Evolutionary conservation across 1,139 yeast species (phyloP), one percentile per base, ranked within the genome.

Genomic region (Kurtzmaniella natalensis): DNA sequence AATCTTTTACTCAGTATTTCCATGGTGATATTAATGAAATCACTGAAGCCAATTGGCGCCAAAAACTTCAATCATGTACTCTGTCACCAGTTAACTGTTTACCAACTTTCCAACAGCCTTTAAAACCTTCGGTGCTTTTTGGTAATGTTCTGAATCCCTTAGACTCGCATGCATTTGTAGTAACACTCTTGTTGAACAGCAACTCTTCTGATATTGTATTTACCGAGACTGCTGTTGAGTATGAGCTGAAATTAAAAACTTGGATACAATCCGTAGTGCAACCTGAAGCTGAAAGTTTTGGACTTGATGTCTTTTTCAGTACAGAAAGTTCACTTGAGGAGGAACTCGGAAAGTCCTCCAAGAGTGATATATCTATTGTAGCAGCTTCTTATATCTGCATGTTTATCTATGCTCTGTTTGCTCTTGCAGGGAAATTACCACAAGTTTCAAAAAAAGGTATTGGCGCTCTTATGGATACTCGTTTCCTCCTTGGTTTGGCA

Each of bases 71-170:
- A 35, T 52, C 59, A 3, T 92, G 98, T 53, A 71, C 94, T 0
- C 64, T 70, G 11, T 76, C 88, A 2, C 97, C 97, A 0, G 96
- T 92, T 1, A 81, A 78, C 42, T 92, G 98, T 52, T 62, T 92
- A 28, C 97, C 98, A 0, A 61, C 81, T 0, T 92, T 89, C 58
- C 95, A 87, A 50, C 96, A 88, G 53, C 97, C 97, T 0, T 63
- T 92, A 42, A 81, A 81, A 42, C 76, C 79, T 26, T 76, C 81
- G 33, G 46, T 86, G 19, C 54, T 92, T 7, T 85, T 92, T 54
- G 65, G 61, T 18, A 55, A 58, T 10, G 66, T 66, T 24, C 41
- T 44, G 17, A 68, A 78, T 50, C 72, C 81, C 1, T 51, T 81
- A 11, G 55, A 73, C 0, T 70, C 95, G 0, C 64, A 69, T 25